These are phyloP conservation scores for Mimosa bimucronata DNA, from an alignment of 306 rosid species.

Conservation along the genomic window DNA sequence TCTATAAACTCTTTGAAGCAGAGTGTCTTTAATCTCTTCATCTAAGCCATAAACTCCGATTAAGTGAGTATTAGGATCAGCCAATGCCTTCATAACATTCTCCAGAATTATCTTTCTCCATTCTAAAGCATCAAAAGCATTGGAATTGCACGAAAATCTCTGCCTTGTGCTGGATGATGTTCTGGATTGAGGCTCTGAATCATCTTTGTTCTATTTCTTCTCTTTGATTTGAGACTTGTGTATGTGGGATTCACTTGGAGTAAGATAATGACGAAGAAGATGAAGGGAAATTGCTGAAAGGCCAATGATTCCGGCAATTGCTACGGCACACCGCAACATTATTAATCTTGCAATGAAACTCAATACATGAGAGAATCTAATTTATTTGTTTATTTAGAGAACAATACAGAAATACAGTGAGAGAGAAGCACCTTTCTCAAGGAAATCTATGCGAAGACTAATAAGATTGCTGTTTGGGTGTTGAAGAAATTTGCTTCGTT, in stretches of 20 bases:
- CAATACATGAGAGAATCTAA: not conserved
- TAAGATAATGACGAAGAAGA: not conserved
- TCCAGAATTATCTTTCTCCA: not conserved
- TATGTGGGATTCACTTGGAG: not conserved
- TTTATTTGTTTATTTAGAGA: not conserved
- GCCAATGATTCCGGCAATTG: conserved; percentile 1
- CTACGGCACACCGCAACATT: not conserved
- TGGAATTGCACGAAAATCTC: not conserved
- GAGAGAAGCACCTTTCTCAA: not conserved
- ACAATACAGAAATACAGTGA: not conserved
- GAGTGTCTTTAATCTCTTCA: not conserved
- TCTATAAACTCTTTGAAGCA: not conserved
- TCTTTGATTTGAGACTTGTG: not conserved
- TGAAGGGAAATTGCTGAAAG: not conserved
- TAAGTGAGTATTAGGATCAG: too few relatives aligned
- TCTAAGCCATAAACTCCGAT: not conserved
- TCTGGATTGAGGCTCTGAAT: too few relatives aligned
- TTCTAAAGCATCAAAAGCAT: not conserved
- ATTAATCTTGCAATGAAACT: not conserved
- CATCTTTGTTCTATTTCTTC: not conserved
- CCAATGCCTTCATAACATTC: not conserved
- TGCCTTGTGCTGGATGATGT: too few relatives aligned
- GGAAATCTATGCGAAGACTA: not conserved
- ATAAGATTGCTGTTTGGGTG: not conserved
- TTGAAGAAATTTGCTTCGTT: not conserved